These are phyloP conservation scores for Arthrobotrys musiformis DNA, from an alignment of 2,329 filamentous ascomycete species.

Conservation along the genomic window DNA sequence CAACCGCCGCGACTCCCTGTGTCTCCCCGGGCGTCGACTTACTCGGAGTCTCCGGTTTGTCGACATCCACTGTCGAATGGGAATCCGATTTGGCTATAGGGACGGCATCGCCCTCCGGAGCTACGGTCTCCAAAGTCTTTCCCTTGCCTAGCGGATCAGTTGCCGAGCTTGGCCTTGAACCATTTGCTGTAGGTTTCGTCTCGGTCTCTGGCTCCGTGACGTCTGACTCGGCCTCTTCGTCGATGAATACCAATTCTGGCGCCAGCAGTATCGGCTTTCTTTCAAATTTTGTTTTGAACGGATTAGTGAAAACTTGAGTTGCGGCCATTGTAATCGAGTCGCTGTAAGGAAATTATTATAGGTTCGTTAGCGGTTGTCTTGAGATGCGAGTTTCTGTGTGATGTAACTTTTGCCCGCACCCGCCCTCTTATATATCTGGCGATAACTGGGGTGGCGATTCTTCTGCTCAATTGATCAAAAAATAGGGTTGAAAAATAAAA, in stretches of 20 bases:
- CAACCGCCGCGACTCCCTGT: not conserved
- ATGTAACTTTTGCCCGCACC: not conserved
- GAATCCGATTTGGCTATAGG: slow-evolving; percentile 19
- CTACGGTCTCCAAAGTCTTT: not conserved
- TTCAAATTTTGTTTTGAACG: slow-evolving; percentile 36
- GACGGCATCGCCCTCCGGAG: slow-evolving; percentile 14
- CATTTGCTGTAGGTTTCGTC: slow-evolving; percentile 10
- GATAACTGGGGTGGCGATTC: not conserved
- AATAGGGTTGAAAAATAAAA: too few relatives aligned
- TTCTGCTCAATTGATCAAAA: not conserved
- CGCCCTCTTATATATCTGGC: slow-evolving; percentile 13
- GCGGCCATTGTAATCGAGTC: slow-evolving; percentile 33
- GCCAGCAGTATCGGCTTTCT: slow-evolving; percentile 28
- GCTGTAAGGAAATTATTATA: not conserved
- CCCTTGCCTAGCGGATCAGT: slow-evolving; percentile 11
- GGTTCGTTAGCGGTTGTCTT: too few relatives aligned
- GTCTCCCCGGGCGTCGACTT: not conserved
- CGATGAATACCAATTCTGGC: slow-evolving; percentile 48
- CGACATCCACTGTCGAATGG: not conserved
- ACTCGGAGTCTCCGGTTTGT: slow-evolving; percentile 4
- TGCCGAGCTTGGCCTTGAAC: slow-evolving; percentile 18
- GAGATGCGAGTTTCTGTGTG: not conserved
- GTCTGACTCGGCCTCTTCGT: slow-evolving; percentile 32
- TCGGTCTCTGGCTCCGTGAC: slow-evolving; percentile 35
- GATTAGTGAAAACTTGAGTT: slow-evolving; percentile 40